Percentiles rank a stretch among this genome's conserved stretches.
Evolutionary conservation across 208 protist species (phyloP).

Genomic region (Wallacemonas sp.): DNA sequence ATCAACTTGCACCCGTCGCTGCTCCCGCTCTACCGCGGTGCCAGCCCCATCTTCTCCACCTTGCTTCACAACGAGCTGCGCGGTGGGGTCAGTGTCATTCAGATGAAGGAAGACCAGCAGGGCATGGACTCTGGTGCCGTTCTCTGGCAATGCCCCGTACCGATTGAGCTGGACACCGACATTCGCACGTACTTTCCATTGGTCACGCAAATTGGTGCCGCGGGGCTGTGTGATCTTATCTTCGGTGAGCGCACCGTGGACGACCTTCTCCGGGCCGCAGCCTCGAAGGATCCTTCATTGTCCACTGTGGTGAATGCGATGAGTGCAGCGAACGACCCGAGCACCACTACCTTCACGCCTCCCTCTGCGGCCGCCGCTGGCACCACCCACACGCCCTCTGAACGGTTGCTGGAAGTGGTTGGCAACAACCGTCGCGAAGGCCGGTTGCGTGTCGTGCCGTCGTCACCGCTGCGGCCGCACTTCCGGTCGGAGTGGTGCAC

Average conservation of each 20-base stretch:
- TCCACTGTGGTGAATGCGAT: conserved; percentile 12
- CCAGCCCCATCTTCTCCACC: conserved; percentile 86
- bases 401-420: not conserved
- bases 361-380: not conserved
- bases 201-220: conserved; percentile 65
- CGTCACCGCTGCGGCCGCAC: not conserved
- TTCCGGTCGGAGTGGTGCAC: conserved; percentile 16
- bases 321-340: not conserved
- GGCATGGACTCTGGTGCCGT: conserved; percentile 81
- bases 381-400: not conserved
- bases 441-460: not conserved
- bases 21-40: conserved; percentile 84
- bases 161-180: conserved; percentile 63
- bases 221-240: conserved; percentile 68
- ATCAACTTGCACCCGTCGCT: conserved; percentile 91
- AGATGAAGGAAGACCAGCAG: conserved; percentile 43
- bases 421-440: conserved; percentile 1
- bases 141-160: conserved; percentile 71
- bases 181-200: conserved; percentile 83
- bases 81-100: conserved; percentile 77
- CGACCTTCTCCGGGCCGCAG: conserved; percentile 10
- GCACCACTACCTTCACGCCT: not conserved
- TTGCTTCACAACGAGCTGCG: conserved; percentile 64
- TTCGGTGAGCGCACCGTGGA: conserved; percentile 42
- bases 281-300: conserved; percentile 7